Conservation (phyloP, 208 protist species). For the Leishmania tarentolae region DNA sequence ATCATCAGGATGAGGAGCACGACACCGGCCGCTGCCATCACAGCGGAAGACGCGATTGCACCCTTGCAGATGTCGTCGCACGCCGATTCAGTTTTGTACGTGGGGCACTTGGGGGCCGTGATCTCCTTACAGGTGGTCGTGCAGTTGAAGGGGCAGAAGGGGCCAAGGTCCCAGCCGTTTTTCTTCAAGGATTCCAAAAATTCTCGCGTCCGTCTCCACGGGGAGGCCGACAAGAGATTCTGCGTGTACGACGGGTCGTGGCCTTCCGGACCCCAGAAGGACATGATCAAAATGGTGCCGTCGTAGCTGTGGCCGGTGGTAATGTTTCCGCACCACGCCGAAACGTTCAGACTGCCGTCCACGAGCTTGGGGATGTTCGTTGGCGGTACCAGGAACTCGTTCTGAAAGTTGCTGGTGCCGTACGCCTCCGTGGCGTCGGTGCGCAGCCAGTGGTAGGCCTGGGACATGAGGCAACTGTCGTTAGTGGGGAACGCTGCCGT, state of each 20-base stretch:
- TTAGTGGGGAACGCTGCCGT: slow-evolving; percentile 32
- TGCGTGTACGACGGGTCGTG: slow-evolving; percentile 19
- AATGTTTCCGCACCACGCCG: slow-evolving; percentile 45
- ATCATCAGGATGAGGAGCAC: slow-evolving; percentile 40
- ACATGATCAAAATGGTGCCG: slow-evolving; percentile 44
- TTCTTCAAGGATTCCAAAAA: slow-evolving; percentile 34
- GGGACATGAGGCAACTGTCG: slow-evolving; percentile 53
- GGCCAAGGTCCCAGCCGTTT: slow-evolving; percentile 16
- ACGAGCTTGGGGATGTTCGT: slow-evolving; percentile 14
- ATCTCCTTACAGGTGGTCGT: slow-evolving; percentile 15
- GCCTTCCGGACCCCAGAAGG: slow-evolving; percentile 38
- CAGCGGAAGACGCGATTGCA: slow-evolving; percentile 55
- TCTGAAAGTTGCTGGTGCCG: slow-evolving; percentile 49
- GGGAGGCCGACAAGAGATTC: slow-evolving; percentile 27
- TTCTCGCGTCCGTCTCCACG: slow-evolving; percentile 37
- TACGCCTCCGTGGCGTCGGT: slow-evolving; percentile 44
- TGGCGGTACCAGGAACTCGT: slow-evolving; percentile 42
- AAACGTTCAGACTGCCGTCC: slow-evolving; percentile 48
- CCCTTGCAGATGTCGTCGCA: slow-evolving; percentile 75
- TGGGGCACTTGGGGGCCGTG: slow-evolving; percentile 12
- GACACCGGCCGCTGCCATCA: slow-evolving; percentile 39
- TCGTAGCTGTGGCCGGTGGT: slow-evolving; percentile 40
- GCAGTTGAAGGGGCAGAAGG: slow-evolving; percentile 62
- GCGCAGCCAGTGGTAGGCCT: slow-evolving; percentile 49
- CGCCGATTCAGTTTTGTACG: neutral